Conservation (phyloP, 352 stramenopile genomes). For the Phytophthora palmivora region DNA sequence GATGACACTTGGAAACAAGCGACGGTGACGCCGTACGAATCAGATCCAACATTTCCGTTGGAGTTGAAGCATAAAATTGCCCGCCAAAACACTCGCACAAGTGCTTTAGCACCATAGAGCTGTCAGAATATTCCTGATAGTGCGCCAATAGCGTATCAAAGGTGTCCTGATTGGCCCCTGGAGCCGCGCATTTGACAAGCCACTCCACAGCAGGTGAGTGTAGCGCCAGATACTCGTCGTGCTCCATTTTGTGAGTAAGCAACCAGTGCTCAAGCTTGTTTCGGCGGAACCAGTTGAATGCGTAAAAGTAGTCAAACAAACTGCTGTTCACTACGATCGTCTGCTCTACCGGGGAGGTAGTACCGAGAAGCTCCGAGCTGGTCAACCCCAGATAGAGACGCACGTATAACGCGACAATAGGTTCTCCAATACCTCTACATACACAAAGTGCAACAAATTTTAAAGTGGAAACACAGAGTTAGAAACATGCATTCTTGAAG, state of each 20-base stretch:
- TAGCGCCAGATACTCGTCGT: constrained; percentile 75
- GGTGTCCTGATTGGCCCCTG: constrained; percentile 45
- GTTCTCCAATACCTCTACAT: constrained; percentile 89
- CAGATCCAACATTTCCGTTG: constrained; percentile 67
- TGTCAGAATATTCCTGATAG: constrained; percentile 85
- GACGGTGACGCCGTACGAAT: constrained; percentile 68
- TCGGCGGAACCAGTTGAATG: constrained; percentile 74
- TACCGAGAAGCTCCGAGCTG: constrained; percentile 63
- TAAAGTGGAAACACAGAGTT: no score
- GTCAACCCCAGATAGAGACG: constrained; percentile 84
- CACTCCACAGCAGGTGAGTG: constrained; percentile 90
- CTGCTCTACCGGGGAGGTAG: constrained; percentile 45
- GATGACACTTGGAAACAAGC: constrained; percentile 65
- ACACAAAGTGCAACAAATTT: no score
- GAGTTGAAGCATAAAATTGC: constrained; percentile 62
- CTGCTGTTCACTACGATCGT: constrained; percentile 65
- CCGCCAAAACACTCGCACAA: constrained; percentile 80
- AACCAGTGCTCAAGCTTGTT: constrained; percentile 65
- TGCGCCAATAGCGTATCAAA: constrained; percentile 80
- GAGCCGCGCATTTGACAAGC: constrained; percentile 79
- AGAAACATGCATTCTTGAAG: constrained; percentile 1
- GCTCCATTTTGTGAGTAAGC: constrained; percentile 56
- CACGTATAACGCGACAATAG: constrained; percentile 88
- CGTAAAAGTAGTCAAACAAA: constrained; percentile 91
- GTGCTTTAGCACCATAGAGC: constrained; percentile 91